Evolutionary conservation across 108 stramenopile species (phyloP), one percentile per base, ranked within the genome.

Genomic region (Cyclotella choctawhatcheeana): DNA sequence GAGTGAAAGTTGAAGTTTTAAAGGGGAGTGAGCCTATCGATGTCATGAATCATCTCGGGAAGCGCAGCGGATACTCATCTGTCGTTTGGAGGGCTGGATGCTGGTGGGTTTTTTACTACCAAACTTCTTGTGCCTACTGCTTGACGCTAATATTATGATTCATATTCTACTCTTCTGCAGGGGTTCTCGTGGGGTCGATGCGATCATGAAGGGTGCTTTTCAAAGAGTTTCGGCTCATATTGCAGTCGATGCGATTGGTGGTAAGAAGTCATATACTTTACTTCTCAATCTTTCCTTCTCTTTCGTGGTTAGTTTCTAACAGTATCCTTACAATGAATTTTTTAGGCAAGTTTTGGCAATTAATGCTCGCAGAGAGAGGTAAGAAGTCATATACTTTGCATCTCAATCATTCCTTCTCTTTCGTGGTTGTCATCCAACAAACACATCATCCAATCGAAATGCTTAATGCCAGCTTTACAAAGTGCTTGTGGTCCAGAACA

Each of bases 261-360:
- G 55, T 56, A 31, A 27, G 55, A 29, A n/a, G n/a, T n/a, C n/a
- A n/a, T n/a, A n/a, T n/a, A n/a, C n/a, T n/a, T n/a, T n/a, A n/a
- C n/a, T n/a, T n/a, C n/a, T n/a, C n/a, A n/a, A n/a, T n/a, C n/a
- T n/a, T n/a, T n/a, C n/a, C n/a, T n/a, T n/a, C n/a, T n/a, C n/a
- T n/a, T n/a, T n/a, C n/a, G n/a, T n/a, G n/a, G n/a, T n/a, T n/a
- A n/a, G n/a, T n/a, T n/a, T n/a, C n/a, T n/a, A n/a, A n/a, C n/a
- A n/a, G n/a, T n/a, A n/a, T n/a, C n/a, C n/a, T n/a, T n/a, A n/a
- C 14, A 56, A 56, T 30, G n/a, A n/a, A n/a, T n/a, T n/a, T n/a
- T n/a, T n/a, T n/a, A 37, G 94, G 94, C 12, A 85, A 83, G 51
- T 95, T 93, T 64, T 95, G 94, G 94, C 94, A 95, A 53, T 82